Conservation (phyloP, 2,329 filamentous ascomycete species). For the Sporothrix euskadiensis region DNA sequence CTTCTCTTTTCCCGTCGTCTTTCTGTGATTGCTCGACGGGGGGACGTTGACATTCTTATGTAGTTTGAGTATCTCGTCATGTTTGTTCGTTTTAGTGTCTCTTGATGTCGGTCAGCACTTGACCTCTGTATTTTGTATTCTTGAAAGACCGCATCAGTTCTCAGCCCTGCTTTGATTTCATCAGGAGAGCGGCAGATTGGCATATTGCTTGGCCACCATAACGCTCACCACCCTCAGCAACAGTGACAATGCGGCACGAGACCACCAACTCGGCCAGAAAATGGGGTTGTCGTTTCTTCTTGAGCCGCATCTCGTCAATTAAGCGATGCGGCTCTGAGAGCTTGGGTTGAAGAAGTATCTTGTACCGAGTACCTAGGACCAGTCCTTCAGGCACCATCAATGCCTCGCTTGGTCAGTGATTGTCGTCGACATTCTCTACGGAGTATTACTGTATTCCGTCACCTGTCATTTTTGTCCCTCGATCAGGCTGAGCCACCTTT, state of each 20-base stretch:
- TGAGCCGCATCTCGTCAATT: not conserved
- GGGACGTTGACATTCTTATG: not conserved
- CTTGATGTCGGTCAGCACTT: not conserved
- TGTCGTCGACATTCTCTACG: not conserved
- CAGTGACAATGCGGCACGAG: not conserved
- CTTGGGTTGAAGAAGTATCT: not conserved
- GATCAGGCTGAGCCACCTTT: not conserved
- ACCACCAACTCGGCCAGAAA: not conserved
- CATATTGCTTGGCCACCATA: not conserved
- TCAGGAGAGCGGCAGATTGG: not conserved
- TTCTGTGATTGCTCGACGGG: not conserved
- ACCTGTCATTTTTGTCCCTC: not conserved
- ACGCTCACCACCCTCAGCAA: not conserved
- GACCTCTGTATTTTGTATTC: not conserved
- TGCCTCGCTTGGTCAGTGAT: not conserved
- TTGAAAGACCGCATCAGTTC: not conserved
- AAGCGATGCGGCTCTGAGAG: not conserved
- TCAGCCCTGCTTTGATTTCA: constrained; percentile 16
- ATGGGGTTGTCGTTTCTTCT: not conserved
- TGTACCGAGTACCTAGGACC: not conserved
- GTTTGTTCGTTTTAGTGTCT: not conserved
- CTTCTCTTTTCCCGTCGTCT: not conserved
- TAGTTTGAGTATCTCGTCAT: not conserved
- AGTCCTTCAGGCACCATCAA: not conserved
- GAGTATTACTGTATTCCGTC: too few relatives aligned